Conservation (phyloP, 768 basidiomycete genomes). For the Rhizopogon rudus region DNA sequence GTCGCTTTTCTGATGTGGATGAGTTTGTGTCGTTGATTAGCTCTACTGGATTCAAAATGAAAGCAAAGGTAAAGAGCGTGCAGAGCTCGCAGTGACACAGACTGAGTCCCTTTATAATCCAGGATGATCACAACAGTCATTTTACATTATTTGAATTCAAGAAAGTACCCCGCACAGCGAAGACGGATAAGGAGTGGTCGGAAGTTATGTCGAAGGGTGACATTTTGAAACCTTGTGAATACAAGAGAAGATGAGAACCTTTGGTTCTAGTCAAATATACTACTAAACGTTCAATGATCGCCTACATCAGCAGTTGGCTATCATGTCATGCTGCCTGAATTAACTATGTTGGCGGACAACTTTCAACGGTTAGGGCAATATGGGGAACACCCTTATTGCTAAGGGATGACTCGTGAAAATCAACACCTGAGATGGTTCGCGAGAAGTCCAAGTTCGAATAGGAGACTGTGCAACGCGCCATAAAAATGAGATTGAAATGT, state of each 20-base stretch:
- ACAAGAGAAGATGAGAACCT: conserved; percentile 68
- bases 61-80: conserved; percentile 49
- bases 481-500: too few species aligned
- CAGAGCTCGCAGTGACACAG: neutral
- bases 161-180: conserved; percentile 46
- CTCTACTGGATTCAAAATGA: conserved; percentile 70
- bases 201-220: conserved; percentile 45
- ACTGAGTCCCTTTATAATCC: conserved; percentile 1
- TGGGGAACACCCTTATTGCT: too few species aligned
- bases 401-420: too few species aligned
- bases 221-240: conserved; percentile 85
- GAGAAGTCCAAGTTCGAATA: too few species aligned
- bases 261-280: neutral
- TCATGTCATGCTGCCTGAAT: neutral
- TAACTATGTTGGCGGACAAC: too few species aligned
- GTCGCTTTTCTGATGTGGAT: conserved; percentile 67
- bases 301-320: neutral
- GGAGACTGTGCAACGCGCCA: too few species aligned
- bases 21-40: conserved; percentile 60
- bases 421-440: too few species aligned
- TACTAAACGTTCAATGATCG: too few species aligned
- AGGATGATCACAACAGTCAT: conserved; percentile 83
- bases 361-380: too few species aligned
- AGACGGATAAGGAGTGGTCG: conserved; percentile 56
- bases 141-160: conserved; percentile 81